phyloP scores from a whole-genome alignment of 805 yeast genomes.

The Kodamaea sagamina region DNA sequence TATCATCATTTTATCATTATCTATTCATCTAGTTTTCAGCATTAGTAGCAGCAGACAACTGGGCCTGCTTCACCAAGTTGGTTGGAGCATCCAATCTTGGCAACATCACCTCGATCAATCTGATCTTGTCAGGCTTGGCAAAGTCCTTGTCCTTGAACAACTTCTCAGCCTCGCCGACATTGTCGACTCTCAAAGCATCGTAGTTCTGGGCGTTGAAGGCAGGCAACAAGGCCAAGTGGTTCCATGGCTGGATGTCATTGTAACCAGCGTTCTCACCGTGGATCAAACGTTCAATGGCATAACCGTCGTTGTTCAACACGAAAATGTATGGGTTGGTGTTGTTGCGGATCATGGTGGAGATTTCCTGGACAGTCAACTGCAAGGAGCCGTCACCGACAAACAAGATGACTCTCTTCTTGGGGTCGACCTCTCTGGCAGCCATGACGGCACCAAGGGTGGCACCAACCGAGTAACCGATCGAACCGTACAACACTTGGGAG shows the following conservation, averaged over 20 bases:
- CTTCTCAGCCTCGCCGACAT: constrained; percentile 20
- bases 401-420: constrained; percentile 23
- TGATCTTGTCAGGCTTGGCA: constrained; percentile 18
- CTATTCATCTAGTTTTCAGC: constrained; percentile 6
- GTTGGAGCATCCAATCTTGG: constrained; percentile 24
- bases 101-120: constrained; percentile 24
- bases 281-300: constrained; percentile 25
- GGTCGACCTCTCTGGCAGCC: constrained; percentile 36
- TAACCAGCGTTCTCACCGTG: constrained; percentile 23
- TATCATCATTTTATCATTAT: not conserved
- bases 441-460: constrained; percentile 36
- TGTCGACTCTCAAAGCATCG: constrained; percentile 17
- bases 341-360: constrained; percentile 22
- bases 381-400: constrained; percentile 26
- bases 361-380: constrained; percentile 28
- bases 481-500: constrained; percentile 39
- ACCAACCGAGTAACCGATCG: constrained; percentile 39
- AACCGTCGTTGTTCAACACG: constrained; percentile 26
- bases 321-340: constrained; percentile 19
- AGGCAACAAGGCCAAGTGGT: constrained; percentile 19
- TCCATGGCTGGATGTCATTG: constrained; percentile 26
- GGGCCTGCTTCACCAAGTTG: constrained; percentile 32
- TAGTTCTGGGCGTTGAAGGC: constrained; percentile 21
- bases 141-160: constrained; percentile 20
- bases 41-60: constrained; percentile 32